Percentiles rank a stretch among this genome's conserved stretches.
These are phyloP conservation scores for bread wheat (Triticum aestivum) DNA, from an alignment of 176 grass and related monocot genomes.

Conservation along the genomic window DNA sequence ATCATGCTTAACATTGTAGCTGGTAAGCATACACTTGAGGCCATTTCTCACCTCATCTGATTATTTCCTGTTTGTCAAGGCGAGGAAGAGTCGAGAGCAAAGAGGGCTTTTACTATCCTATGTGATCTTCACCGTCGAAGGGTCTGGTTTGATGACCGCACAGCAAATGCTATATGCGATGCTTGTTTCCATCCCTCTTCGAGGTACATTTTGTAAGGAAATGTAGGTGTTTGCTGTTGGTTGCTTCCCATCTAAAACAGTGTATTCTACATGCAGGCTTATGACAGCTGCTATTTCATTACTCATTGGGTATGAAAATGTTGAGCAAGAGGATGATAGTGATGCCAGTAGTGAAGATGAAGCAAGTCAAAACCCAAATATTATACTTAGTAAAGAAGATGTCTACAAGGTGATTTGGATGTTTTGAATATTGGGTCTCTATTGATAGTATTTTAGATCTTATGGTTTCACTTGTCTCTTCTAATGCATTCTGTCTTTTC, in stretches of 20 bases:
- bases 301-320: slow-evolving; percentile 91
- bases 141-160: slow-evolving; percentile 97
- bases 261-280: slow-evolving; percentile 52
- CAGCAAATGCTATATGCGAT: slow-evolving; percentile 85
- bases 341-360: slow-evolving; percentile 84
- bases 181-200: slow-evolving; percentile 92
- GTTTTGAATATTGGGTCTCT: neutral
- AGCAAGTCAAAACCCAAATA: slow-evolving; percentile 50
- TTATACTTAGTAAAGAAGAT: slow-evolving; percentile 82
- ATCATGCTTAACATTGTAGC: neutral
- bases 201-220: slow-evolving; percentile 45
- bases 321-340: slow-evolving; percentile 68
- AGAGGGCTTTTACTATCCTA: slow-evolving; percentile 81
- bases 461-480: neutral
- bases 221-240: neutral
- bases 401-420: slow-evolving; percentile 80
- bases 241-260: slow-evolving; percentile 21
- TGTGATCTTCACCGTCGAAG: slow-evolving; percentile 90
- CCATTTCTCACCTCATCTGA: neutral
- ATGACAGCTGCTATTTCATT: slow-evolving; percentile 87
- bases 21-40: neutral
- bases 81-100: slow-evolving; percentile 82
- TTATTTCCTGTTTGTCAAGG: slow-evolving; percentile 40
- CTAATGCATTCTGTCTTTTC: slow-evolving; percentile 18
- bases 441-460: neutral